A percentile compares a stretch with the other conserved stretches of the same genome.
Conservation (phyloP, 2,329 filamentous ascomycete genomes). For the Calonectria crousiana region DNA sequence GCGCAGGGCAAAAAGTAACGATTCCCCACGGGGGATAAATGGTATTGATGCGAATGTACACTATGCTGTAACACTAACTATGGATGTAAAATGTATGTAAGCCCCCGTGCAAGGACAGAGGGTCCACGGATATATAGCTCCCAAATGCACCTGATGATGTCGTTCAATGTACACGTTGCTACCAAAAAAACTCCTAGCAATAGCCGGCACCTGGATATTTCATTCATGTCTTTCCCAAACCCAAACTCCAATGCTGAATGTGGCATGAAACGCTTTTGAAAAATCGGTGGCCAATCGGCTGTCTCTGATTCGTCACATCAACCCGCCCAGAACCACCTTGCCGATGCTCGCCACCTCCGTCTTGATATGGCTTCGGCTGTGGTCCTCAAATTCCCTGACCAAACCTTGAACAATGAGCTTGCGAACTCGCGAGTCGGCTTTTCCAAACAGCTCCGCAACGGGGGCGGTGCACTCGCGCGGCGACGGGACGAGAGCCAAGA, state of each 20-base stretch:
- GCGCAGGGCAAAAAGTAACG: constrained; percentile 24
- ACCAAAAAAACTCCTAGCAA: constrained; percentile 37
- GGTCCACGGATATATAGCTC: constrained; percentile 1
- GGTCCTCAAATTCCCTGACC: constrained; percentile 93
- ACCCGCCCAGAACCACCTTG: constrained; percentile 88
- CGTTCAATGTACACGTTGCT: constrained; percentile 4
- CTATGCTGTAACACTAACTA: constrained; percentile 5
- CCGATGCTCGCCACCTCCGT: constrained; percentile 87
- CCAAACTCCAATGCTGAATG: constrained; percentile 35
- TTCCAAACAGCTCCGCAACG: constrained; percentile 88
- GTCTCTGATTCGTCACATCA: constrained; percentile 68
- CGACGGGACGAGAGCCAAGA: constrained; percentile 80
- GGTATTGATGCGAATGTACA: constrained; percentile 14
- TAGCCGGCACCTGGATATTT: constrained; percentile 35
- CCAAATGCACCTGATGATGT: constrained; percentile 2
- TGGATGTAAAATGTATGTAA: neutral
- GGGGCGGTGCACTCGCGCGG: constrained; percentile 77
- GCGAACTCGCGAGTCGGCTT: constrained; percentile 86
- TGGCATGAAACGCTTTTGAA: constrained; percentile 13
- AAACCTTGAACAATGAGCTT: constrained; percentile 91
- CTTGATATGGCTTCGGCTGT: constrained; percentile 80
- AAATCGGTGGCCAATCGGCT: constrained; percentile 10
- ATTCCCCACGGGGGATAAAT: neutral
- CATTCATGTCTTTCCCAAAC: constrained; percentile 30
- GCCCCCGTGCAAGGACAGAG: constrained; percentile 5